These are phyloP conservation scores for Neurospora sp. DNA, from an alignment of 495 filamentous ascomycete genomes.

Conservation along the genomic window DNA sequence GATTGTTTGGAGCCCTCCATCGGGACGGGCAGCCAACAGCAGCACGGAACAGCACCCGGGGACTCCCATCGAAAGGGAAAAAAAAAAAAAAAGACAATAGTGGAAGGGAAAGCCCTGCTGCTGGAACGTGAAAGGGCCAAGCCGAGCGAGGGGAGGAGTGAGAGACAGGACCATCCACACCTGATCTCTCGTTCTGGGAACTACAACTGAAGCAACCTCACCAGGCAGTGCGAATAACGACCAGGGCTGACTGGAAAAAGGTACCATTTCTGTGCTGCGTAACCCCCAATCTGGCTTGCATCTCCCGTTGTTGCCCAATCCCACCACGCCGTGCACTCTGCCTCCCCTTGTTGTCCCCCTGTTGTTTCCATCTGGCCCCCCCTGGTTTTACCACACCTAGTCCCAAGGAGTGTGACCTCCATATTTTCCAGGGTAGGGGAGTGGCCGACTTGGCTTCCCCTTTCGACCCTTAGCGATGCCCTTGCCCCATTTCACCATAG, in stretches of 20 bases:
- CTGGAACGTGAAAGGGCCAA: background rate
- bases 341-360: background rate
- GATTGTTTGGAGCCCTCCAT: background rate
- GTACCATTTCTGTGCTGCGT: background rate
- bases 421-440: background rate
- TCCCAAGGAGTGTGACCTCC: background rate
- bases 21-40: background rate
- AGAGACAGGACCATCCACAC: background rate
- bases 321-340: background rate
- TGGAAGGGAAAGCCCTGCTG: background rate
- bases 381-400: background rate
- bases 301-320: background rate
- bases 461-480: constrained; percentile 15
- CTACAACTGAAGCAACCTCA: background rate
- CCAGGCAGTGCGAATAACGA: background rate
- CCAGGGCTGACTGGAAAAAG: background rate
- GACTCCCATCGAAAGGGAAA: background rate
- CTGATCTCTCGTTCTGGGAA: background rate
- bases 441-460: background rate
- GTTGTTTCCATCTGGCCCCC: background rate
- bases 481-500: constrained; percentile 16
- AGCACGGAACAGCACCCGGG: background rate
- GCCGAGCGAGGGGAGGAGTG: background rate
- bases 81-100: background rate
- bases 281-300: background rate